A percentile compares a stretch with the other conserved stretches of the same genome.
phyloP scores from a whole-genome alignment of 1,284 basidiomycete genomes.

The Boletellus deceptivus region DNA sequence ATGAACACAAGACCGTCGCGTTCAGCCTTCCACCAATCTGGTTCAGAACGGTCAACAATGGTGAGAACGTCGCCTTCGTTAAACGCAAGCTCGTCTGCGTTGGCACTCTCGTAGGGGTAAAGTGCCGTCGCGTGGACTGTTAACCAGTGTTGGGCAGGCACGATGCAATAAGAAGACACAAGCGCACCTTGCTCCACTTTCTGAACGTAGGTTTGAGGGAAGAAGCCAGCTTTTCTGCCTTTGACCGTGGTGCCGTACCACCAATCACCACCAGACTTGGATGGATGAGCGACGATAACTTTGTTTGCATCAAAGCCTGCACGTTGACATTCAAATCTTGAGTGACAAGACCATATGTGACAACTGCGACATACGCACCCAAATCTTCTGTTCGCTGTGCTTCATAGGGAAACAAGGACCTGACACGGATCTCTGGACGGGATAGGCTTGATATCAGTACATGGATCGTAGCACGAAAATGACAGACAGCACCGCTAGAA shows the following conservation, averaged over 20 bases:
- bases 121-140: slow-evolving; percentile 71
- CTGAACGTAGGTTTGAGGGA: slow-evolving; percentile 89
- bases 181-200: slow-evolving; percentile 64
- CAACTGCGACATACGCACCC: slow-evolving; percentile 44
- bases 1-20: slow-evolving; percentile 79
- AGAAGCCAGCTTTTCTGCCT: slow-evolving; percentile 77
- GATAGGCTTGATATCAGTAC: not conserved
- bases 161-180: not conserved
- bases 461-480: not conserved
- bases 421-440: slow-evolving; percentile 62
- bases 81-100: slow-evolving; percentile 81
- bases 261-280: slow-evolving; percentile 86
- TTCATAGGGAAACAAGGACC: slow-evolving; percentile 81
- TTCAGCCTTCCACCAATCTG: slow-evolving; percentile 94
- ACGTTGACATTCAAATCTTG: not conserved
- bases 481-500: slow-evolving; percentile 46
- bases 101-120: slow-evolving; percentile 72
- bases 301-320: slow-evolving; percentile 84
- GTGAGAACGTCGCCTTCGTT: slow-evolving; percentile 72
- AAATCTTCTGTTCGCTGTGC: slow-evolving; percentile 87
- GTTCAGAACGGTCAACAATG: slow-evolving; percentile 79
- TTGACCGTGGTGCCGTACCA: slow-evolving; percentile 83
- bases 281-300: slow-evolving; percentile 79
- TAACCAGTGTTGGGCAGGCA: not conserved
- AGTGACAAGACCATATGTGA: slow-evolving; percentile 5